Percentiles rank a stretch among this genome's conserved stretches.
phyloP scores from a whole-genome alignment of 495 filamentous ascomycete species.

The Xylaria longipes region DNA sequence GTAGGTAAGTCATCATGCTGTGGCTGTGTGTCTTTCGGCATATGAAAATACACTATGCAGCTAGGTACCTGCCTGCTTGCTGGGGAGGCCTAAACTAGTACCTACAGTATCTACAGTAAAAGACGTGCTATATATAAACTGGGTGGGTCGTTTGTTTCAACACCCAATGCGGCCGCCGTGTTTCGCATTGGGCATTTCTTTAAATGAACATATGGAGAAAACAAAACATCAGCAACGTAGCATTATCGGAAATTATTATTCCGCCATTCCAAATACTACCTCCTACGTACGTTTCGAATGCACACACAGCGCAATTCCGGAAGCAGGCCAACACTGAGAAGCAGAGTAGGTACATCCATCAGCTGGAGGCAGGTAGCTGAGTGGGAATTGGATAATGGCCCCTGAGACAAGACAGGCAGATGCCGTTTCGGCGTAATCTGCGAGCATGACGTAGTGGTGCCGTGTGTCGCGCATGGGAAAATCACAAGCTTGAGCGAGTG shows the following conservation, averaged over 20 bases:
- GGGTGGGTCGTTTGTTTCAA: constrained; percentile 14
- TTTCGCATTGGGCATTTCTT: constrained; percentile 12
- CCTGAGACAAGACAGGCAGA: background rate
- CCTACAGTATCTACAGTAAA: constrained; percentile 18
- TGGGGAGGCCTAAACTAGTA: background rate
- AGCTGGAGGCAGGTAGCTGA: background rate
- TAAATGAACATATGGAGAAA: constrained; percentile 1
- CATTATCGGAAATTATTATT: constrained; percentile 7
- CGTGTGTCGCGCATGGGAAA: background rate
- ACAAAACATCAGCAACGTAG: constrained; percentile 8
- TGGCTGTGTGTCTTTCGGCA: constrained; percentile 17
- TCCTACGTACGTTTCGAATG: background rate
- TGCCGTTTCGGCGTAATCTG: background rate
- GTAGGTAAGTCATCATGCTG: constrained; percentile 2
- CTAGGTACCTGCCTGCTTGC: background rate
- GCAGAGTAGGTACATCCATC: background rate
- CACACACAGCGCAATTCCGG: background rate
- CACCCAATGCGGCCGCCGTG: background rate
- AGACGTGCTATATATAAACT: constrained; percentile 20
- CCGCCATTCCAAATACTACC: constrained; percentile 15
- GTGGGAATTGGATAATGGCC: background rate
- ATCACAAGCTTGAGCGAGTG: background rate
- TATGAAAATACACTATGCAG: background rate
- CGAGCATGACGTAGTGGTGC: background rate
- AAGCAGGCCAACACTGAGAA: background rate